A percentile compares a stretch with the other conserved stretches of the same genome.
These are phyloP conservation scores for Chlamydomonas applanata DNA, from an alignment of 139 green algal genomes.

Conservation along the genomic window DNA sequence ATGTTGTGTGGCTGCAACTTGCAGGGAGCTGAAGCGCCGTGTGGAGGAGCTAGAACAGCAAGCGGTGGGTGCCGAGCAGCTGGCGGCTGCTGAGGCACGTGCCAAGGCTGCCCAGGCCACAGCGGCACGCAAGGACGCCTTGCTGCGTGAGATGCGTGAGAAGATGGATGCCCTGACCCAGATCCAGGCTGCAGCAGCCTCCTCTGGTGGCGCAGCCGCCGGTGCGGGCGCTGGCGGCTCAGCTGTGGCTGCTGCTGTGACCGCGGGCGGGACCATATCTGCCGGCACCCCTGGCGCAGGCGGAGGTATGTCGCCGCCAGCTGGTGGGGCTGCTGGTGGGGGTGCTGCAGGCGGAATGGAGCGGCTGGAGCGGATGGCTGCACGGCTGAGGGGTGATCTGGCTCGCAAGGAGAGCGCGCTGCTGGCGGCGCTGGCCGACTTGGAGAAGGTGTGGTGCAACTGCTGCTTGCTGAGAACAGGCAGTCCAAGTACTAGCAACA, in stretches of 20 bases:
- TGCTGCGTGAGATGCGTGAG: conserved; percentile 39
- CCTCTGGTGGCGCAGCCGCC: neutral
- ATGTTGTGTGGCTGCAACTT: neutral
- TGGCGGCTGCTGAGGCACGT: neutral
- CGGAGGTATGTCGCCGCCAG: too few species aligned
- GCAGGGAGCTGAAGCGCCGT: conserved; percentile 28
- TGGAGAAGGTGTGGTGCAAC: conserved; percentile 22
- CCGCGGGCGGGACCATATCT: too few species aligned
- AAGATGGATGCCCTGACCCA: conserved; percentile 23
- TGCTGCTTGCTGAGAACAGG: too few species aligned
- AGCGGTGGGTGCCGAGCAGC: neutral
- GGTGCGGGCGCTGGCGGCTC: neutral
- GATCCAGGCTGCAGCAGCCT: neutral
- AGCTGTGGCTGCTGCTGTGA: neutral
- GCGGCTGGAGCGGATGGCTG: conserved; percentile 1
- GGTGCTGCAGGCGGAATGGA: conserved; percentile 24
- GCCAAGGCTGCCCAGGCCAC: conserved; percentile 21
- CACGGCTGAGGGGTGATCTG: conserved; percentile 29
- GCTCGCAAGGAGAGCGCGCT: conserved; percentile 18
- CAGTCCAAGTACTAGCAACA: too few species aligned
- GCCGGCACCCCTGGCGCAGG: too few species aligned
- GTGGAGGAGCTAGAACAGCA: conserved; percentile 29
- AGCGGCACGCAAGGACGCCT: conserved; percentile 44
- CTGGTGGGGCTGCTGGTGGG: neutral
- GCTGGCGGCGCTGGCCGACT: neutral